These are phyloP conservation scores for Marasmius tenuissimus DNA, from an alignment of 1,284 basidiomycete species.

Conservation along the genomic window DNA sequence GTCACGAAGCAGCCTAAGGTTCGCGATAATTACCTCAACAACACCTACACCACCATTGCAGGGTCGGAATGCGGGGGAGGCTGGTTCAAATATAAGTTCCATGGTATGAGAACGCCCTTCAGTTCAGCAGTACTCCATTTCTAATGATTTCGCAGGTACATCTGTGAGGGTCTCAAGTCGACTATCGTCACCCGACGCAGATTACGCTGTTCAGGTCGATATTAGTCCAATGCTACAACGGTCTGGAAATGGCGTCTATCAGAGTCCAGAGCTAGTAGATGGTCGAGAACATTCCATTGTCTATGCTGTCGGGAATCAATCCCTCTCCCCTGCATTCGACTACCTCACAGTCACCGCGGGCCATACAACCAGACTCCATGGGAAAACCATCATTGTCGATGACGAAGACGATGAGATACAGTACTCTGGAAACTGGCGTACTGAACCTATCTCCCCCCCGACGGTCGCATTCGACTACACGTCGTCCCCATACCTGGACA, in stretches of 20 bases:
- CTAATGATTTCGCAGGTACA: slow-evolving; percentile 19
- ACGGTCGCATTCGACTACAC: slow-evolving; percentile 24
- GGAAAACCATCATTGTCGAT: slow-evolving; percentile 35
- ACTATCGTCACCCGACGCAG: slow-evolving; percentile 14
- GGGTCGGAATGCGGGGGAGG: slow-evolving; percentile 26
- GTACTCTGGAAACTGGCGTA: slow-evolving; percentile 34
- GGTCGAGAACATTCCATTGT: slow-evolving; percentile 32
- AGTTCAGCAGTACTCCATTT: background rate
- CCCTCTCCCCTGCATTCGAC: slow-evolving; percentile 31
- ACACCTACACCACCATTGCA: slow-evolving; percentile 36
- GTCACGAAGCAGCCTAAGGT: slow-evolving; percentile 28
- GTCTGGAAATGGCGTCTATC: slow-evolving; percentile 26
- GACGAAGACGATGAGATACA: slow-evolving; percentile 28
- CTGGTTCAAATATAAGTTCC: slow-evolving; percentile 38
- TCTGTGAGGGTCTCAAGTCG: slow-evolving; percentile 25
- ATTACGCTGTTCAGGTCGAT: slow-evolving; percentile 35
- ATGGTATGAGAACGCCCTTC: slow-evolving; percentile 23
- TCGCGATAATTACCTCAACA: slow-evolving; percentile 32
- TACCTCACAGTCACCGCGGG: slow-evolving; percentile 37
- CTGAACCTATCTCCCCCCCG: slow-evolving; percentile 11
- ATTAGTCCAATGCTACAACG: slow-evolving; percentile 26
- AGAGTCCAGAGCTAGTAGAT: slow-evolving; percentile 31
- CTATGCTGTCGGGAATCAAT: slow-evolving; percentile 26
- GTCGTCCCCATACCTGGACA: slow-evolving; percentile 28
- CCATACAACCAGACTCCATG: slow-evolving; percentile 29